Evolutionary conservation across 345 rosid genomes (phyloP).

Genomic region (Populus ilicifolia): DNA sequence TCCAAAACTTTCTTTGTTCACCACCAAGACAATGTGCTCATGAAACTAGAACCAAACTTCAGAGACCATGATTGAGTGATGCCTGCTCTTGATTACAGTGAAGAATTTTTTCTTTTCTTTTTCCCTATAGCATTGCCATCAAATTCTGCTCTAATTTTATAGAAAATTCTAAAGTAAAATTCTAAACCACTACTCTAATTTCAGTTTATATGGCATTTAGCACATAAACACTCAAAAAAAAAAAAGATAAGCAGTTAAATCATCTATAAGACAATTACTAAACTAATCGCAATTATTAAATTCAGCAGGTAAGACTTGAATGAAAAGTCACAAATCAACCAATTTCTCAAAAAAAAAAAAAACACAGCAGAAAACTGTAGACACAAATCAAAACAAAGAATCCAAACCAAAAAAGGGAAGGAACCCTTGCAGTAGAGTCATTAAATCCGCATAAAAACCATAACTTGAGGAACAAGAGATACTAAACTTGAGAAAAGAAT

Average conservation of each 20-base stretch:
- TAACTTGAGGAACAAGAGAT: not conserved
- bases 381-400: not conserved
- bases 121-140: not conserved
- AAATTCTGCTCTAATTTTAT: not conserved
- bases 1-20: no score
- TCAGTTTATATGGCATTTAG: not conserved
- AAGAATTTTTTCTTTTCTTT: no score
- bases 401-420: not conserved
- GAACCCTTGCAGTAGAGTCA: not conserved
- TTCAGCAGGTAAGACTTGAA: not conserved
- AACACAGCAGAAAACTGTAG: not conserved
- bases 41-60: not conserved
- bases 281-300: not conserved
- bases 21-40: not conserved
- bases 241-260: not conserved
- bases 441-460: not conserved
- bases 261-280: not conserved
- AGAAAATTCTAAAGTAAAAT: not conserved
- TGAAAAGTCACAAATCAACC: not conserved
- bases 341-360: not conserved
- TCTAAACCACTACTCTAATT: not conserved
- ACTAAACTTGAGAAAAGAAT: not conserved
- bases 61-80: no score
- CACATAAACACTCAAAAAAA: not conserved
- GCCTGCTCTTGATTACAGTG: no score